These are phyloP conservation scores for Herpotrichia juniperi DNA, from an alignment of 2,329 filamentous ascomycete species.

Conservation along the genomic window DNA sequence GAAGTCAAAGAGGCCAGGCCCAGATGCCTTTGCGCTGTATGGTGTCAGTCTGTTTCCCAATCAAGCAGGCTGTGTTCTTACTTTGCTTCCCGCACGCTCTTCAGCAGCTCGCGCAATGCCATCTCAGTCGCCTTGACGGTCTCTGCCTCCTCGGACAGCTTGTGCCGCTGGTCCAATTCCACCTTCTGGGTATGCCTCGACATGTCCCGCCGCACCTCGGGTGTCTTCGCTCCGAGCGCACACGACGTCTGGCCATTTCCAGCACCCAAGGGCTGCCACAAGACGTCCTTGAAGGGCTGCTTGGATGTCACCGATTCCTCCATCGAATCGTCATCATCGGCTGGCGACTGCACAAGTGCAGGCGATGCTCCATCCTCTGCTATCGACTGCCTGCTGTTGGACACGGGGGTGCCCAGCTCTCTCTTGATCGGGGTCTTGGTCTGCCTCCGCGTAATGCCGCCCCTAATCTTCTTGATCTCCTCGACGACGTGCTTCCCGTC, in stretches of 20 bases:
- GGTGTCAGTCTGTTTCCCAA: conserved; percentile 1
- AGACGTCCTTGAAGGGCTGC: conserved; percentile 63
- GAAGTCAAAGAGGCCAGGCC: conserved; percentile 69
- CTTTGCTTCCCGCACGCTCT: conserved; percentile 83
- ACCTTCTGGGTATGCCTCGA: conserved; percentile 54
- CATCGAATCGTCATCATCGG: conserved; percentile 28
- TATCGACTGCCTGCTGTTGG: conserved; percentile 47
- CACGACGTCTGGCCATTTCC: conserved; percentile 76
- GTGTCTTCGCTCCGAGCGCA: conserved; percentile 53
- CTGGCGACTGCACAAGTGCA: conserved; percentile 28
- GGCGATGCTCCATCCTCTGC: conserved; percentile 31
- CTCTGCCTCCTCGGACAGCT: conserved; percentile 73
- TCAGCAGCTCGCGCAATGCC: conserved; percentile 80
- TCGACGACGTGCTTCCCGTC: conserved; percentile 92
- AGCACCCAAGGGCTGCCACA: conserved; percentile 70
- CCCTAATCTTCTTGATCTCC: conserved; percentile 82
- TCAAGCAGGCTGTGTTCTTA: conserved; percentile 45
- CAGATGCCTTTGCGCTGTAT: conserved; percentile 52
- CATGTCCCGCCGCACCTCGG: conserved; percentile 44
- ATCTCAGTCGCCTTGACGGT: conserved; percentile 84
- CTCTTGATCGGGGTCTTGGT: conserved; percentile 70
- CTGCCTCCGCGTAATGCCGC: conserved; percentile 85
- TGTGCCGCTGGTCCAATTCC: conserved; percentile 68
- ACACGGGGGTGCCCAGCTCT: conserved; percentile 65
- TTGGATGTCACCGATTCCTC: conserved; percentile 40